These are phyloP conservation scores for Galium porrigens DNA, from an alignment of 305 asterid genomes.

Conservation along the genomic window DNA sequence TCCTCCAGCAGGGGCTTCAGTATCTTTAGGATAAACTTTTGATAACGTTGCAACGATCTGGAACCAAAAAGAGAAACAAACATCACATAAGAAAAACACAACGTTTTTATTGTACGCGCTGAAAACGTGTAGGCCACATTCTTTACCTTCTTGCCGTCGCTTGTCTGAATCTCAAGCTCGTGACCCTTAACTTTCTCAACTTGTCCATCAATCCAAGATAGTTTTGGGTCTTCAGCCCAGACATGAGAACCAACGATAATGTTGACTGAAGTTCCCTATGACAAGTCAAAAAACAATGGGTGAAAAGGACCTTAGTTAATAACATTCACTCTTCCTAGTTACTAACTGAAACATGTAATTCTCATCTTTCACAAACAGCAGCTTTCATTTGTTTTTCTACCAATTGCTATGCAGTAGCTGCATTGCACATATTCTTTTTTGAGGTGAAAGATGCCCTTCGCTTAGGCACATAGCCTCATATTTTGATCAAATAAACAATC, in stretches of 20 bases:
- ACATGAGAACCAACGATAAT: slow-evolving; percentile 88
- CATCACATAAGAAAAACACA: background rate
- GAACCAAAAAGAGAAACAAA: slow-evolving; percentile 2
- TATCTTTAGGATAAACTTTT: slow-evolving; percentile 70
- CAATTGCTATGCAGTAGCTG: background rate
- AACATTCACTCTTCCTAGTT: background rate
- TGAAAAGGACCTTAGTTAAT: background rate
- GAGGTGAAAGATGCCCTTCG: background rate
- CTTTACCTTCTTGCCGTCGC: slow-evolving; percentile 66
- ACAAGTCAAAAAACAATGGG: slow-evolving; percentile 6
- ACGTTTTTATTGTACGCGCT: background rate
- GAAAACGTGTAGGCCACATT: background rate
- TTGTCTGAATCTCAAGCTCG: slow-evolving; percentile 56
- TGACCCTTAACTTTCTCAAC: slow-evolving; percentile 63
- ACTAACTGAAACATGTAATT: background rate
- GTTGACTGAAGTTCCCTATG: slow-evolving; percentile 76
- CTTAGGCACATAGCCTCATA: background rate
- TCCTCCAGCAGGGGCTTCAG: slow-evolving; percentile 94
- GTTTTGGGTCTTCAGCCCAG: slow-evolving; percentile 67
- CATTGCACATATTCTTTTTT: background rate
- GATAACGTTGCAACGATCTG: slow-evolving; percentile 71
- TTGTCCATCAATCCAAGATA: slow-evolving; percentile 77
- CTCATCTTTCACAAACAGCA: slow-evolving; percentile 4
- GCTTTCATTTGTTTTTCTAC: background rate
- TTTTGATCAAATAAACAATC: background rate